Evolutionary conservation across 306 rosid genomes (phyloP), one percentile per base, ranked within the genome.

Genomic region (Heteromeles arbutifolia): DNA sequence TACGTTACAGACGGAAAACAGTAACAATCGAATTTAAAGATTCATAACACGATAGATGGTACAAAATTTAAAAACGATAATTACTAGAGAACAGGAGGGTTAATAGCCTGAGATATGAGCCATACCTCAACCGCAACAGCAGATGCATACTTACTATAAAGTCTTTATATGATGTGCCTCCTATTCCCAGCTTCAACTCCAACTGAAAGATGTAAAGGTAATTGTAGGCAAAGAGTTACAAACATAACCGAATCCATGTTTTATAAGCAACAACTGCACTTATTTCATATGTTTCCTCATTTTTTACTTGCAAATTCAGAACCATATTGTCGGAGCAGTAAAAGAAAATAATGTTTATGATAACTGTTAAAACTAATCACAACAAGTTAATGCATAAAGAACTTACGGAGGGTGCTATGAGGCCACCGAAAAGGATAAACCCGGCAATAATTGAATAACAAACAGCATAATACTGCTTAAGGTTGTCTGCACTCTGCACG

Each of bases 371-470:
- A 21, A 81, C 48, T 29, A 31, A 32, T 79, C 44, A 67, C 8
- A 67, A 65, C 12, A 43, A 67, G 70, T 72, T 53, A 29, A 39
- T 4, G 57, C 69, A 41, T 37, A 73, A 75, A 67, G 25, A 75
- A 78, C 94, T 88, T 95, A 95, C 97, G 76, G 88, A 62, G 25
- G 98, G 98, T 71, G 97, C 93, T 69, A 95, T 87, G 76, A 95
- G 97, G 70, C 98, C 98, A 25, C 98, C 97, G 70, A 95, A 95
- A 69, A 95, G 76, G 73, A 95, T 90, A 73, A 92, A 84, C 71
- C 93, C 97, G 1, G 92, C 77, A 58, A 95, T 90, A 52, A 95
- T 93, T 78, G 98, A 89, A 84, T 82, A 94, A 81, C 98, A 94
- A 10, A 88, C 77, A 5, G 91, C 97, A 77, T 94, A 94, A 79